A percentile compares a stretch with the other conserved stretches of the same genome.
phyloP scores from a whole-genome alignment of 345 rosid genomes.

The Carallia pectinifolia region DNA sequence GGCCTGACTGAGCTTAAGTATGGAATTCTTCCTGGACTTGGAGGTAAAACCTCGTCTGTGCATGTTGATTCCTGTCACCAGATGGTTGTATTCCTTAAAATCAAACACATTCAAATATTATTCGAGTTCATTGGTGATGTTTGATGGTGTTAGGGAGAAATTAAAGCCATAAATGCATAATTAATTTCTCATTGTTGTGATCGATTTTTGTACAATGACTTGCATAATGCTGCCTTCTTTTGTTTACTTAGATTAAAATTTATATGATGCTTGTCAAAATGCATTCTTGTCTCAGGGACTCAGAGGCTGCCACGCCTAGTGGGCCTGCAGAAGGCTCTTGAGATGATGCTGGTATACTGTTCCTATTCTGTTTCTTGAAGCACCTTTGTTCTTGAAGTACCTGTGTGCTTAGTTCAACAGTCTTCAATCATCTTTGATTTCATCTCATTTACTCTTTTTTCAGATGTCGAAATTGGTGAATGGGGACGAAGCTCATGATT shows the following conservation, averaged over 20 bases:
- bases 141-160: no score
- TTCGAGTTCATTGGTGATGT: no score
- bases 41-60: not conserved
- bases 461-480: slow-evolving; percentile 15
- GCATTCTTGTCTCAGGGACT: slow-evolving; percentile 2
- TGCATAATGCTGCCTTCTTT: no score
- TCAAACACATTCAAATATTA: no score
- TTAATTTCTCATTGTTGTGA: no score
- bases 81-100: no score
- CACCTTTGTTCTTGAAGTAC: not conserved
- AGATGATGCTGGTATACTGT: slow-evolving; percentile 4
- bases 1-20: slow-evolving; percentile 23
- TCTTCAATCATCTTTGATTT: not conserved
- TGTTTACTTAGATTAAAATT: not conserved
- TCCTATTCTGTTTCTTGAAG: not conserved
- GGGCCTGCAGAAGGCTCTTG: slow-evolving; percentile 3
- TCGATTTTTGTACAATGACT: not conserved
- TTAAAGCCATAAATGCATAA: no score
- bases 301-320: slow-evolving; percentile 4
- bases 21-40: slow-evolving; percentile 13
- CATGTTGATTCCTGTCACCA: not conserved
- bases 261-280: not conserved
- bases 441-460: not conserved
- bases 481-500: slow-evolving; percentile 1
- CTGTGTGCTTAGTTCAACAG: not conserved